phyloP scores from a whole-genome alignment of 2,329 filamentous ascomycete genomes.

The Fusarium dlaminii region DNA sequence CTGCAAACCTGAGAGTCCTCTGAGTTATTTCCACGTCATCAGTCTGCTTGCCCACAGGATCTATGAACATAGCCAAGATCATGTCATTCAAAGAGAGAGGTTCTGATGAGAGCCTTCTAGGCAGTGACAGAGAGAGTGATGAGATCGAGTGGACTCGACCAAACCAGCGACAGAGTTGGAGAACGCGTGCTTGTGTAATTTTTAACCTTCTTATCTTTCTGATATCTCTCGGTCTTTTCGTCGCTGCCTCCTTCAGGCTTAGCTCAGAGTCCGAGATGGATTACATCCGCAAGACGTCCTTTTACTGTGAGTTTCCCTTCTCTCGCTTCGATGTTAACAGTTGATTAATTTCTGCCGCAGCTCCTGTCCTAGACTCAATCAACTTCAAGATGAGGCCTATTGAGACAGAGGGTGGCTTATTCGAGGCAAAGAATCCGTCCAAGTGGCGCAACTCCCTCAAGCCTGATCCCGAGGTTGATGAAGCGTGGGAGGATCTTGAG shows the following conservation, averaged over 20 bases:
- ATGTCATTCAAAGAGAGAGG: background rate
- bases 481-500: conserved; percentile 13
- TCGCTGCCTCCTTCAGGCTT: background rate
- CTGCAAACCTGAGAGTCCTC: no score
- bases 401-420: conserved; percentile 2
- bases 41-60: rapidly evolving
- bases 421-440: conserved; percentile 7
- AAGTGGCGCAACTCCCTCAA: conserved; percentile 1
- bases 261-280: background rate
- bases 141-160: background rate
- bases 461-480: background rate
- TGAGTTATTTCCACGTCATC: rapidly evolving
- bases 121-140: background rate
- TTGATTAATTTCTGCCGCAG: background rate
- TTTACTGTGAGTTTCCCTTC: background rate
- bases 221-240: background rate
- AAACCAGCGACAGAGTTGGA: background rate
- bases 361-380: background rate
- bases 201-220: background rate
- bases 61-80: background rate
- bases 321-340: rapidly evolving
- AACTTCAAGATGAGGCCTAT: background rate
- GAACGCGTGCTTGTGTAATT: background rate
- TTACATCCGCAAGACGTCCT: background rate
- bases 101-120: background rate